A percentile compares a stretch with the other conserved stretches of the same genome.
These are phyloP conservation scores for Antrodiella citrinella DNA, from an alignment of 768 basidiomycete genomes.

Conservation along the genomic window DNA sequence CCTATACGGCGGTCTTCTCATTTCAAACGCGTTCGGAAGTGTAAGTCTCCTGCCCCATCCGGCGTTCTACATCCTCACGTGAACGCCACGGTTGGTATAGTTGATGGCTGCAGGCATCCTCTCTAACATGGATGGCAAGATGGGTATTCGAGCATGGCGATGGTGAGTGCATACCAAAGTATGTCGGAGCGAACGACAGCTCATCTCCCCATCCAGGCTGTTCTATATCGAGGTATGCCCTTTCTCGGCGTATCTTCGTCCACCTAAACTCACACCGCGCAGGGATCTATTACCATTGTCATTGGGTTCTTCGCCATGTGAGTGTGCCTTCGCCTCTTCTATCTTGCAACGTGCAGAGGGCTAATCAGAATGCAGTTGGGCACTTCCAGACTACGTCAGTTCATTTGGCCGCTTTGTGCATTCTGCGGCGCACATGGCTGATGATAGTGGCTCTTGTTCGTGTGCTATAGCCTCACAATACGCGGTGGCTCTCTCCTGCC, in stretches of 20 bases:
- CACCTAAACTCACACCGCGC: not conserved
- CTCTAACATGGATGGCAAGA: constrained; percentile 55
- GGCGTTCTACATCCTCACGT: too few species aligned
- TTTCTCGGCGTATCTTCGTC: too few species aligned
- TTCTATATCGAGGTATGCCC: constrained; percentile 59
- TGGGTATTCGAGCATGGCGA: constrained; percentile 64
- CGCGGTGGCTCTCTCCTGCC: constrained; percentile 43
- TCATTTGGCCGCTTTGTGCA: too few species aligned
- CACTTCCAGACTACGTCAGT: constrained; percentile 52
- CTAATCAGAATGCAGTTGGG: constrained; percentile 31
- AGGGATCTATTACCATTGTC: constrained; percentile 59
- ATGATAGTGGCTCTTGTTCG: too few species aligned
- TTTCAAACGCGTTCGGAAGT: constrained; percentile 62
- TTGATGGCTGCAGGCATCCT: constrained; percentile 73
- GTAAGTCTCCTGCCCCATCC: constrained; percentile 27
- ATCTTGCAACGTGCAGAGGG: not conserved
- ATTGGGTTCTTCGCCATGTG: constrained; percentile 50
- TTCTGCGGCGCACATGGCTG: not conserved
- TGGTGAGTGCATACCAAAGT: constrained; percentile 37
- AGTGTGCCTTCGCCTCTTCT: constrained; percentile 10
- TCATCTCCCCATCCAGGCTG: constrained; percentile 32
- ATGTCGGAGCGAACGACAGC: too few species aligned
- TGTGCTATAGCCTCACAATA: constrained; percentile 45
- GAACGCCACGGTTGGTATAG: constrained; percentile 27
- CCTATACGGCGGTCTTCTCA: constrained; percentile 49